phyloP scores from a whole-genome alignment of 192 early-diverging fungal genomes.

The Piromyces sp. region DNA sequence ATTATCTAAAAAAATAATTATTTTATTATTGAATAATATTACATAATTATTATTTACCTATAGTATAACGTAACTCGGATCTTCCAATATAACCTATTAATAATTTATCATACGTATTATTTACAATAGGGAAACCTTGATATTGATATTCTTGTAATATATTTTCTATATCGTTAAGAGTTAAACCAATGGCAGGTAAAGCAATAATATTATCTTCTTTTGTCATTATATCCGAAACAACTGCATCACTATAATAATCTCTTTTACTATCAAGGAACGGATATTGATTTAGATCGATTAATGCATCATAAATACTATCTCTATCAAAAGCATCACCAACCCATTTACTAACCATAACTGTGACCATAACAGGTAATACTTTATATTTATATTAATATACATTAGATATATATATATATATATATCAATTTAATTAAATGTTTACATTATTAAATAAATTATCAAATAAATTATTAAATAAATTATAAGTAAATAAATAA shows the following conservation, averaged over 20 bases:
- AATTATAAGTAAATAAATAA: too few species aligned
- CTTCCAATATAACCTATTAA: conserved; percentile 55
- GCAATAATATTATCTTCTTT: conserved; percentile 40
- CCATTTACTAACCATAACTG: conserved; percentile 22
- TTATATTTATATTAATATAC: too few species aligned
- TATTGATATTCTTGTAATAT: conserved; percentile 18
- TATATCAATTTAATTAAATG: too few species aligned
- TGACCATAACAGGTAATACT: conserved; percentile 7
- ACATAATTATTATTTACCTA: conserved; percentile 1
- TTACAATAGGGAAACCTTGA: conserved; percentile 53
- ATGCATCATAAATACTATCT: conserved; percentile 60
- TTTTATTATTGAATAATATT: too few species aligned
- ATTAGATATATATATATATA: conserved; percentile 36
- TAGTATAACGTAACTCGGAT: conserved; percentile 36
- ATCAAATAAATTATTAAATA: too few species aligned
- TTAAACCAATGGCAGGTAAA: conserved; percentile 19
- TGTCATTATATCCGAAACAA: conserved; percentile 41
- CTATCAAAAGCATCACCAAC: conserved; percentile 53
- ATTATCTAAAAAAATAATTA: too few species aligned
- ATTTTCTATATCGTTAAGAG: conserved; percentile 25
- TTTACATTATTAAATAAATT: too few species aligned
- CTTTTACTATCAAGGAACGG: conserved; percentile 57
- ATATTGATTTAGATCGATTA: conserved; percentile 57
- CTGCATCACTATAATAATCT: conserved; percentile 22
- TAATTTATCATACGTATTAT: conserved; percentile 28